Evolutionary conservation across 768 basidiomycete genomes (phyloP).

Genomic region (Tricholomella constricta): DNA sequence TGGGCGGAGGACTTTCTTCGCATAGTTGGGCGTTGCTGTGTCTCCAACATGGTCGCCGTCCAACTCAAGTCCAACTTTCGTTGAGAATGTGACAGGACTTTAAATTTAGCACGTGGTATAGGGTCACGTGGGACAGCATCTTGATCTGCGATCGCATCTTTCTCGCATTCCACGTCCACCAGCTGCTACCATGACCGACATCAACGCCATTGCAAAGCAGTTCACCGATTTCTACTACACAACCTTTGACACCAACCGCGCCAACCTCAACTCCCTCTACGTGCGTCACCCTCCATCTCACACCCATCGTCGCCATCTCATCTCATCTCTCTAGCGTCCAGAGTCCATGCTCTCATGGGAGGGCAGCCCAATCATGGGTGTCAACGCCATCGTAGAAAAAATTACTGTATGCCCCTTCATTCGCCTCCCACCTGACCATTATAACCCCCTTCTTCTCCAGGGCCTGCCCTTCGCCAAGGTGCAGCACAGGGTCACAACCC

Average conservation of each 20-base stretch:
- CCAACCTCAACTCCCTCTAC: constrained; percentile 64
- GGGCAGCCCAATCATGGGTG: constrained; percentile 57
- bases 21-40: constrained; percentile 57
- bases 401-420: constrained; percentile 52
- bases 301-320: no score
- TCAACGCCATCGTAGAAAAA: constrained; percentile 63
- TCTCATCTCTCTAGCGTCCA: constrained; percentile 56
- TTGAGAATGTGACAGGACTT: constrained; percentile 1
- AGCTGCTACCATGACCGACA: constrained; percentile 61
- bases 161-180: not conserved
- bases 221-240: constrained; percentile 84
- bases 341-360: constrained; percentile 89
- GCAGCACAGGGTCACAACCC: constrained; percentile 76
- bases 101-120: no score
- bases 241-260: constrained; percentile 70
- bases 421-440: not conserved
- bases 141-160: constrained; percentile 19
- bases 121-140: constrained; percentile 19
- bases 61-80: constrained; percentile 1
- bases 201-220: constrained; percentile 72
- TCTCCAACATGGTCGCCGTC: constrained; percentile 18
- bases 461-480: constrained; percentile 81
- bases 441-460: constrained; percentile 35
- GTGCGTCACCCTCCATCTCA: constrained; percentile 52
- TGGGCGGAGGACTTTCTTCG: constrained; percentile 86